Base-by-base conservation (phyloP, 495 filamentous ascomycete species). In the Tuber calosporum region DNA sequence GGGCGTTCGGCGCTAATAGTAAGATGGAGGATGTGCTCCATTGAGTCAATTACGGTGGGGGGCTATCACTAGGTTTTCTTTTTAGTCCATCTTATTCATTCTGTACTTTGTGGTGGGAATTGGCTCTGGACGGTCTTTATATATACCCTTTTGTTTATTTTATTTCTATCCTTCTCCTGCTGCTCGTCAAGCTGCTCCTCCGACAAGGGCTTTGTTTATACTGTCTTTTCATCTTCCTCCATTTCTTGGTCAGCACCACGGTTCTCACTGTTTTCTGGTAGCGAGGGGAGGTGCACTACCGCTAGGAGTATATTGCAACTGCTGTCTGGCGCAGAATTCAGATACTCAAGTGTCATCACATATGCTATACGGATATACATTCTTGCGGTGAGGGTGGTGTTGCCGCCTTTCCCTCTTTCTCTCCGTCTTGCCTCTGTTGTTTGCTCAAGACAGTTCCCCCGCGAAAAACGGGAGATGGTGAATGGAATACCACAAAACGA, bases 81-180 rank as follows among this genome's bases (percentile, higher is more conserved):
- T 62, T 62, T 62, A 26, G 4, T 19, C 34, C 8, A 62, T 34
- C 3, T 34, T 62, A 4, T 17, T 34, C 53, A 34, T 30, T 62
- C 13, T 34, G 26, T 34, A 26, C 13, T 30, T 34, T 34, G 17
- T 62, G 11, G 4, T 30, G 53, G 3, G 9, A 30, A 15, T 62
- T 17, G 53, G 53, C 4, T 62, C 19, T 6, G 26, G 11, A 62
- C 53, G 26, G 4, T 62, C 53, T 62, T 19, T 62, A 62, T 34
- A 62, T 62, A 62, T 62, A 62, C 53, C 26, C 53, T 62, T 62
- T 34, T 62, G 53, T 62, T 62, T 30, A 62, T 62, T 62, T 62
- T 34, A 34, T 62, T 43, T 1, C 4, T 45, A 19, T 45, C 11
- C 34, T 15, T 34, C 26, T 62, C 30, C 48, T 26, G 15, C 30